A percentile compares a stretch with the other conserved stretches of the same genome.
phyloP scores from a whole-genome alignment of 2,329 filamentous ascomycete genomes.

The Pyrenophora seminiperda region DNA sequence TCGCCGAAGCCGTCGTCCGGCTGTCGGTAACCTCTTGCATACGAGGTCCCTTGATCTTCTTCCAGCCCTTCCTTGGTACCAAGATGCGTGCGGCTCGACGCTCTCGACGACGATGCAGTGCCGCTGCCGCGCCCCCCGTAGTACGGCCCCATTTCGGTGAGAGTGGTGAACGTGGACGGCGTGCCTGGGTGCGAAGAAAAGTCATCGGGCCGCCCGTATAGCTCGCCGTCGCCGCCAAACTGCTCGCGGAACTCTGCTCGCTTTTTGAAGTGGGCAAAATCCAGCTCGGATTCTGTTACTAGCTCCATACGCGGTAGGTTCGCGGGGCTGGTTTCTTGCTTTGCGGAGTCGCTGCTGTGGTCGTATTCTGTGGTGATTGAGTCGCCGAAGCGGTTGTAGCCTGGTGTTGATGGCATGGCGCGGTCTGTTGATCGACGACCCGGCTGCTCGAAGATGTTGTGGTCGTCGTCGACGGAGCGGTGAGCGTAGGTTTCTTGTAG shows the following conservation, averaged over 20 bases:
- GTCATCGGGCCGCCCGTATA: constrained; percentile 64
- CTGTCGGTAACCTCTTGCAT: constrained; percentile 34
- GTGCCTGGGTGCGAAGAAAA: constrained; percentile 46
- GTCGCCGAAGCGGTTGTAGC: constrained; percentile 69
- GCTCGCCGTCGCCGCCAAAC: constrained; percentile 71
- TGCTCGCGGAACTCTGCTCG: constrained; percentile 84
- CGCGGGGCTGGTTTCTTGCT: constrained; percentile 29
- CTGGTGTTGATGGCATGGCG: constrained; percentile 58
- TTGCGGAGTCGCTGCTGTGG: constrained; percentile 57
- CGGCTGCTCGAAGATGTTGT: constrained; percentile 33
- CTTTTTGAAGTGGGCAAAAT: constrained; percentile 91
- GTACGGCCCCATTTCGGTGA: constrained; percentile 28
- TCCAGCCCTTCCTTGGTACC: constrained; percentile 24
- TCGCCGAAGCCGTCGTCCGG: constrained; percentile 23
- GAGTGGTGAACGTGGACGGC: constrained; percentile 37
- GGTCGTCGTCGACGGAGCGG: constrained; percentile 64
- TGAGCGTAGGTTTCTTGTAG: constrained; percentile 83
- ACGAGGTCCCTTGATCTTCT: constrained; percentile 26
- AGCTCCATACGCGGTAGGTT: constrained; percentile 73
- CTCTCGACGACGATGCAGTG: constrained; percentile 17
- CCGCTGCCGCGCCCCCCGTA: constrained; percentile 11
- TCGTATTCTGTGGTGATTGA: constrained; percentile 80
- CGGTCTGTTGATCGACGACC: constrained; percentile 37
- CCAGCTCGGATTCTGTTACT: constrained; percentile 80
- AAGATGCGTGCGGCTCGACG: constrained; percentile 30